Evolutionary conservation across 2,329 filamentous ascomycete species (phyloP).

Genomic region (Volutella citrinella): DNA sequence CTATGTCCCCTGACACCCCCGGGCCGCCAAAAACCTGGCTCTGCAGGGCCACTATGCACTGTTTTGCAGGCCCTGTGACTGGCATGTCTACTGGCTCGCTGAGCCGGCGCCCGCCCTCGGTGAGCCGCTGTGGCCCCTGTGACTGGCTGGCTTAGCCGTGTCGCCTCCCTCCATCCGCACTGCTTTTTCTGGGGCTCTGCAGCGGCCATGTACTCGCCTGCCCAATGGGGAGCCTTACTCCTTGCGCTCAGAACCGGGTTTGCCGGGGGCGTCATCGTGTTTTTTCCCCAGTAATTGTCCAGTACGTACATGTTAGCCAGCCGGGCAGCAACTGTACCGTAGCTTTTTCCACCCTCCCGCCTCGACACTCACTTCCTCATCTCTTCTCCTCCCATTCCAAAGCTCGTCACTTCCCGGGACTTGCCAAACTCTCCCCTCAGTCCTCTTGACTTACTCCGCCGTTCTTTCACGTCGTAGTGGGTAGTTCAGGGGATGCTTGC

Average conservation of each 20-base stretch:
- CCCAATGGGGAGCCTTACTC: slow-evolving; percentile 23
- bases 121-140: slow-evolving; percentile 9
- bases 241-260: slow-evolving; percentile 26
- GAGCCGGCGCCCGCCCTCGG: no score
- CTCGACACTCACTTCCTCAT: slow-evolving; percentile 3
- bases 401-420: no score
- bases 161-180: slow-evolving; percentile 11
- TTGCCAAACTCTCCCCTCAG: slow-evolving; percentile 8
- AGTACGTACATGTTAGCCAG: slow-evolving; percentile 5
- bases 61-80: not conserved
- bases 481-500: slow-evolving; percentile 31
- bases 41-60: not conserved
- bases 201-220: no score
- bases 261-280: slow-evolving; percentile 27
- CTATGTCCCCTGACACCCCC: slow-evolving; percentile 2
- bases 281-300: slow-evolving; percentile 19
- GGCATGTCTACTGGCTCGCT: no score
- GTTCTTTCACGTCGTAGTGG: slow-evolving; percentile 38
- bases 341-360: slow-evolving; percentile 21
- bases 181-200: no score
- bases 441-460: slow-evolving; percentile 29
- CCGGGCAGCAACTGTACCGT: slow-evolving; percentile 8
- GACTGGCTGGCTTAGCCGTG: slow-evolving; percentile 21
- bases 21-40: slow-evolving; percentile 1
- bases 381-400: slow-evolving; percentile 6